These are phyloP conservation scores for Wickerhamiella occidentalis DNA, from an alignment of 805 yeast species.

Conservation along the genomic window DNA sequence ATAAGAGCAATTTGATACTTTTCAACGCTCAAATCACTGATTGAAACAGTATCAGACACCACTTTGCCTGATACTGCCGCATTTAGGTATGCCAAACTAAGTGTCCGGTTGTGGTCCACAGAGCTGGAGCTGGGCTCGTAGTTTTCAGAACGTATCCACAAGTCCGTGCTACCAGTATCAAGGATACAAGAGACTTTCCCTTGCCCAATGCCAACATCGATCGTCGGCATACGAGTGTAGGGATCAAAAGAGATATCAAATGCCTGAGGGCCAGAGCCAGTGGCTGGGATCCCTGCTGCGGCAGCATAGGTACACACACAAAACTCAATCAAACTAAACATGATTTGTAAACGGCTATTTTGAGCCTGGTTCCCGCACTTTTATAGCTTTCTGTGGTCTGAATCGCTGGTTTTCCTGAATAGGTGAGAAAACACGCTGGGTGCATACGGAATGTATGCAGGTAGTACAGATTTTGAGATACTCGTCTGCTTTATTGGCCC, in stretches of 20 bases:
- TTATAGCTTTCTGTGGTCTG: neutral
- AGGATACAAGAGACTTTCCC: conserved; percentile 31
- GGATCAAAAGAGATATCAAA: neutral
- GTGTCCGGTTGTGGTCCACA: neutral
- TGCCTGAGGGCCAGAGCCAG: neutral
- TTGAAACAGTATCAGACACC: conserved; percentile 36
- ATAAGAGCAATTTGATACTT: conserved; percentile 58
- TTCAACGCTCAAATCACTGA: conserved; percentile 31
- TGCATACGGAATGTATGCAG: neutral
- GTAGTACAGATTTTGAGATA: no score
- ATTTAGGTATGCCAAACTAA: neutral
- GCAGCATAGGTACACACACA: neutral
- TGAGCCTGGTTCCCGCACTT: neutral
- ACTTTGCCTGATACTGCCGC: conserved; percentile 32
- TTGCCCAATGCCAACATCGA: neutral
- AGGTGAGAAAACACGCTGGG: neutral
- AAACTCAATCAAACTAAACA: neutral
- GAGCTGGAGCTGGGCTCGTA: neutral
- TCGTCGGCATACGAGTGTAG: neutral
- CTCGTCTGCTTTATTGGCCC: no score
- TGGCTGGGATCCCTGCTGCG: neutral
- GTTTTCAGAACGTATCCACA: conserved; percentile 34
- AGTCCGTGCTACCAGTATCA: conserved; percentile 69
- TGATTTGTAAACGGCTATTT: neutral
- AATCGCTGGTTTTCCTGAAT: neutral